These are phyloP conservation scores for Crithidia thermophila DNA, from an alignment of 208 protist species.

Conservation along the genomic window DNA sequence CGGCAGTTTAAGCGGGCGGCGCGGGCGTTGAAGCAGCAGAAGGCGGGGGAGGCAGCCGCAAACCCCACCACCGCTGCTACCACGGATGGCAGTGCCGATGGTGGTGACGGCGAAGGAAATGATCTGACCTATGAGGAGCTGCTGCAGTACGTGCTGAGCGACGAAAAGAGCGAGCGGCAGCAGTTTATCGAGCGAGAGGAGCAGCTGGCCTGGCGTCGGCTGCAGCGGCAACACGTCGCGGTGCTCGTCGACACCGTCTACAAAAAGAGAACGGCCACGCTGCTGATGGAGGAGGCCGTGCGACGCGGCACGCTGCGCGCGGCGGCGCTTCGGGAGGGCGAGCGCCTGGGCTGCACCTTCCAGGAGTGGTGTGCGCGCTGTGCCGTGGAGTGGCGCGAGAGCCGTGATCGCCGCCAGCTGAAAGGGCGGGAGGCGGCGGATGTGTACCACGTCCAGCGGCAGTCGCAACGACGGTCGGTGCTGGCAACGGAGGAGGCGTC, in stretches of 20 bases:
- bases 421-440: conserved; percentile 29
- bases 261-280: conserved; percentile 2
- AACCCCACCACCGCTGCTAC: conserved; percentile 3
- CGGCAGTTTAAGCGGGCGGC: conserved; percentile 30
- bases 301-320: conserved; percentile 21
- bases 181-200: conserved; percentile 72
- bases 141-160: conserved; percentile 27
- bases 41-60: not conserved
- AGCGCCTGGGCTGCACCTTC: not conserved
- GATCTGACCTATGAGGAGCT: conserved; percentile 11
- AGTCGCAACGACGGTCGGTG: conserved; percentile 9
- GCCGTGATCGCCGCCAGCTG: conserved; percentile 22
- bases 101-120: conserved; percentile 4
- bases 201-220: conserved; percentile 44
- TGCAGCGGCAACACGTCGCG: conserved; percentile 37
- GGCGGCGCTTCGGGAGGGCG: not conserved
- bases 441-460: conserved; percentile 31
- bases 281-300: conserved; percentile 25
- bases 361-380: conserved; percentile 48
- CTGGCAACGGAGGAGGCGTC: conserved; percentile 25
- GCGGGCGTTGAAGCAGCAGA: conserved; percentile 13
- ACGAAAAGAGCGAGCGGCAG: conserved; percentile 57
- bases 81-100: conserved; percentile 1
- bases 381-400: conserved; percentile 33
- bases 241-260: conserved; percentile 13